Conservation (phyloP, 768 basidiomycete genomes). For the Phaffia tasmanica region DNA sequence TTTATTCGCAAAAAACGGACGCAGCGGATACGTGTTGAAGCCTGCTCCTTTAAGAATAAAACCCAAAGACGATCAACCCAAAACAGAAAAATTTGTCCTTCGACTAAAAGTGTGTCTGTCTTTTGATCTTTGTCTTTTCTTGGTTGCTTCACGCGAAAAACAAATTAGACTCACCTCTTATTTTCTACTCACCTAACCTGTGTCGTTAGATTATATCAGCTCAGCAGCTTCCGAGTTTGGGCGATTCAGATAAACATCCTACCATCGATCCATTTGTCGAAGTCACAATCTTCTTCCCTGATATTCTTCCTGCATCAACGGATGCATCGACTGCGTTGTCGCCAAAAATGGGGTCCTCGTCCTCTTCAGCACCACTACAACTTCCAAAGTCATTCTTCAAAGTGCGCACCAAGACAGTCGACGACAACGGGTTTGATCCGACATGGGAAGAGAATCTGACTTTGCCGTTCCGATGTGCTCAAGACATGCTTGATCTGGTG, state of each 20-base stretch:
- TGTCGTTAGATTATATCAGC: constrained; percentile 59
- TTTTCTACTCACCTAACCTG: background rate
- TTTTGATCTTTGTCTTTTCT: background rate
- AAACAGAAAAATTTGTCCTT: constrained; percentile 51
- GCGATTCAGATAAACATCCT: constrained; percentile 53
- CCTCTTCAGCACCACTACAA: constrained; percentile 42
- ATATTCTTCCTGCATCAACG: constrained; percentile 13
- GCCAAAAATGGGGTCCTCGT: background rate
- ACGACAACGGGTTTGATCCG: constrained; percentile 89
- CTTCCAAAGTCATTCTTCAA: constrained; percentile 11
- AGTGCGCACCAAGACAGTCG: constrained; percentile 40
- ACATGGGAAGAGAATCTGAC: constrained; percentile 61
- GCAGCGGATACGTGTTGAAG: constrained; percentile 80
- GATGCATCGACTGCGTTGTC: constrained; percentile 12
- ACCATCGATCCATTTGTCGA: constrained; percentile 67
- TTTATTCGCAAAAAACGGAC: constrained; percentile 88
- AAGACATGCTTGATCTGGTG: constrained; percentile 66
- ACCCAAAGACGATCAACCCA: constrained; percentile 50
- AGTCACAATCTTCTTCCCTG: constrained; percentile 48
- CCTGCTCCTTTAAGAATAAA: constrained; percentile 61
- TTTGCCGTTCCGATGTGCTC: constrained; percentile 58
- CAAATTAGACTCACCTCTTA: background rate
- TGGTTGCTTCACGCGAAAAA: background rate
- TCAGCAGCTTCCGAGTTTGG: constrained; percentile 71
- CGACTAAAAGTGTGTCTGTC: constrained; percentile 49